Evolutionary conservation across 345 rosid species (phyloP).

Genomic region (Rhodamnia argentea): DNA sequence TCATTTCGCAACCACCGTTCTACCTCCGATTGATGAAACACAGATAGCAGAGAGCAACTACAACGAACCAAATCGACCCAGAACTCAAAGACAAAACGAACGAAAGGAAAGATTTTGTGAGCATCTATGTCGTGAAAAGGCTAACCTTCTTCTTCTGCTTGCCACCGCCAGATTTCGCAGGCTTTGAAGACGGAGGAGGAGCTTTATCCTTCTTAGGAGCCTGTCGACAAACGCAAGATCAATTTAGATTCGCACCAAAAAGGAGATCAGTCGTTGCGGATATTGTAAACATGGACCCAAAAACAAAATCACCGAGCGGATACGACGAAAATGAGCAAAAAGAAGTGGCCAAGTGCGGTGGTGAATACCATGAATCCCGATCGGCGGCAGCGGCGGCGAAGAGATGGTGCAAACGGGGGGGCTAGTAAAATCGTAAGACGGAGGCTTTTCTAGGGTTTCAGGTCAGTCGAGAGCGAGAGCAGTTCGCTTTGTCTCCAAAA

Average conservation of each 20-base stretch:
- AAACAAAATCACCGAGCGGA: background rate
- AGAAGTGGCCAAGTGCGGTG: background rate
- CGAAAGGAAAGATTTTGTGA: background rate
- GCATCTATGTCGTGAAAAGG: background rate
- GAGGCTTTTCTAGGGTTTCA: background rate
- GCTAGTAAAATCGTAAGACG: background rate
- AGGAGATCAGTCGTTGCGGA: background rate
- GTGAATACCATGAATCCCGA: background rate
- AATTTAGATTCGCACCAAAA: background rate
- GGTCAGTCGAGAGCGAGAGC: background rate
- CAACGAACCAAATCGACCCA: background rate
- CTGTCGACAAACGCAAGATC: conserved; percentile 1
- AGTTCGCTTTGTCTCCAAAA: background rate
- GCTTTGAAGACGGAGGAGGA: conserved; percentile 32
- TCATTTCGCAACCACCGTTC: background rate
- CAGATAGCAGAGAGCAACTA: background rate
- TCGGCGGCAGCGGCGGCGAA: background rate
- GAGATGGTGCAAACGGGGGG: background rate
- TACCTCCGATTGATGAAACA: background rate
- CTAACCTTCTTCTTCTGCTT: conserved; percentile 39
- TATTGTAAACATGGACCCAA: background rate
- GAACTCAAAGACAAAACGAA: background rate
- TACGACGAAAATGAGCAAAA: background rate
- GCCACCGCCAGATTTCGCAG: conserved; percentile 32
- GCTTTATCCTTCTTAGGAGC: conserved; percentile 45